Conservation (phyloP, 805 yeast species). For the Naumovozyma baii region DNA sequence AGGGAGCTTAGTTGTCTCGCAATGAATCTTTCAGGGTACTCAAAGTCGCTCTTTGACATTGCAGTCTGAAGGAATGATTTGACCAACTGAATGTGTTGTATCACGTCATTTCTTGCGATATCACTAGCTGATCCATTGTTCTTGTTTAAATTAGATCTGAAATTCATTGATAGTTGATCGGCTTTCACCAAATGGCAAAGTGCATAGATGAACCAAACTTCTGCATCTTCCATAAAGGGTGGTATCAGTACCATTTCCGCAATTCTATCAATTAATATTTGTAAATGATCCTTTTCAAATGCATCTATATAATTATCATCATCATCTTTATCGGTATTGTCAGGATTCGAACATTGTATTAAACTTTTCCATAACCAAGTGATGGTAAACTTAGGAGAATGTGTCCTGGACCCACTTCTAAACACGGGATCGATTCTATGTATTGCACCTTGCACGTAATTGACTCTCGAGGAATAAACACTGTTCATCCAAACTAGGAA, state of each 20-base stretch:
- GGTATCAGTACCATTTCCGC: conserved; percentile 24
- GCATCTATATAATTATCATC: conserved; percentile 1
- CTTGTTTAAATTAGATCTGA: conserved; percentile 1
- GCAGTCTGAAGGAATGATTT: conserved; percentile 14
- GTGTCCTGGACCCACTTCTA: conserved; percentile 16
- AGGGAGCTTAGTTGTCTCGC: conserved; percentile 16
- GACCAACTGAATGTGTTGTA: conserved; percentile 15
- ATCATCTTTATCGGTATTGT: background rate
- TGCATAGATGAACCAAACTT: conserved; percentile 25
- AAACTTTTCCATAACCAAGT: conserved; percentile 25
- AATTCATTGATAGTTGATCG: conserved; percentile 13
- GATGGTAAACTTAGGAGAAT: conserved; percentile 21
- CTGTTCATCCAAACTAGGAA: conserved; percentile 25
- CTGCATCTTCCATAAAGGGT: conserved; percentile 28
- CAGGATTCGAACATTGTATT: conserved; percentile 3
- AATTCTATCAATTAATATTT: conserved; percentile 18
- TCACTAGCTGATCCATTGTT: conserved; percentile 12
- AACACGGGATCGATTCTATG: conserved; percentile 22
- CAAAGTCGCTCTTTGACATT: conserved; percentile 12
- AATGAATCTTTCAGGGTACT: conserved; percentile 15
- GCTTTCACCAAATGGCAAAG: conserved; percentile 23
- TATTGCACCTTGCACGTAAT: conserved; percentile 18
- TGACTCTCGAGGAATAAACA: conserved; percentile 18
- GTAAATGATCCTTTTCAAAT: conserved; percentile 3
- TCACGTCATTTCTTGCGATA: conserved; percentile 17